phyloP scores from a whole-genome alignment of 106 monocot species.

The Dendrobium catenatum region DNA sequence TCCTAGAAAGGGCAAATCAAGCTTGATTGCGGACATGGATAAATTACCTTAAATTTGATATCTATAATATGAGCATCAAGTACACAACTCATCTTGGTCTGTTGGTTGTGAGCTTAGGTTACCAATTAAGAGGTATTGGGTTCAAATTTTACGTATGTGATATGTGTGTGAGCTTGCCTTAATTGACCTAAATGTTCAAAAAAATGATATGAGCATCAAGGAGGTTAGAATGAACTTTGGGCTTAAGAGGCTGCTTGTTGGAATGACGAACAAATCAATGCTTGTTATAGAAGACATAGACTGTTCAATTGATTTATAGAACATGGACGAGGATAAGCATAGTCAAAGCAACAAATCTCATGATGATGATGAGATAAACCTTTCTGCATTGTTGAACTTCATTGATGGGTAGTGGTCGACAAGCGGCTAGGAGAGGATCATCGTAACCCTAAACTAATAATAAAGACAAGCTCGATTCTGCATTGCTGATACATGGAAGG shows the following conservation, averaged over 20 bases:
- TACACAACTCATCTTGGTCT: too few relatives aligned
- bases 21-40: neutral
- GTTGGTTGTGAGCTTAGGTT: too few relatives aligned
- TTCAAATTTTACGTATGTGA: too few relatives aligned
- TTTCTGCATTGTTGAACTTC: conserved; percentile 15
- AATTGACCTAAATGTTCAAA: too few relatives aligned
- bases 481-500: conserved; percentile 10
- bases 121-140: too few relatives aligned
- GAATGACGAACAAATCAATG: conserved; percentile 10
- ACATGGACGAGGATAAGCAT: neutral
- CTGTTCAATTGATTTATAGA: conserved; percentile 11
- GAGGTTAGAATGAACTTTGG: neutral
- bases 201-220: conserved; percentile 10
- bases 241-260: conserved; percentile 3
- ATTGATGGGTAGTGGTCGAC: conserved; percentile 14
- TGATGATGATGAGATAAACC: neutral
- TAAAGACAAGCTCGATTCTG: conserved; percentile 10
- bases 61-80: neutral
- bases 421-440: conserved; percentile 14
- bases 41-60: conserved; percentile 23
- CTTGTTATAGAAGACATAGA: conserved; percentile 22
- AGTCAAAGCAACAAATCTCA: neutral
- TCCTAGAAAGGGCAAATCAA: too few relatives aligned
- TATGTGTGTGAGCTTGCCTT: too few relatives aligned
- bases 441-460: conserved; percentile 12